Conservation (phyloP, 768 basidiomycete genomes). For the Coprinopsis cinerea region DNA sequence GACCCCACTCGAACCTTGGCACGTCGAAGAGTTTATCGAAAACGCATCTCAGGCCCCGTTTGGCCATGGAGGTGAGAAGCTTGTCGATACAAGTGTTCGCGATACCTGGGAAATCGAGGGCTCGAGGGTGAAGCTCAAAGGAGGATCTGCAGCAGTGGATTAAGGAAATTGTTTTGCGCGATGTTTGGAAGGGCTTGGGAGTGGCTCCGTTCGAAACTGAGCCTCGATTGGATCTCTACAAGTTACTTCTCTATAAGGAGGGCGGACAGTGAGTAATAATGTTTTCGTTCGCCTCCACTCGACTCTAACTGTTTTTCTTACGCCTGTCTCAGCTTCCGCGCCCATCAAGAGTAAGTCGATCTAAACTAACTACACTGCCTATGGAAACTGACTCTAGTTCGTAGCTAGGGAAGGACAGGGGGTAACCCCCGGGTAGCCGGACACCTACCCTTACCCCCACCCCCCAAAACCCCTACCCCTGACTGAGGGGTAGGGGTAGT, state of each 20-base stretch:
- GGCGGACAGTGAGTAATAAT: conserved; percentile 39
- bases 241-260: conserved; percentile 37
- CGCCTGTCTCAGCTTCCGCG: conserved; percentile 26
- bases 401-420: no score
- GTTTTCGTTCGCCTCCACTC: background rate
- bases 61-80: background rate
- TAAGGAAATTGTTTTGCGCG: background rate
- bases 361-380: background rate
- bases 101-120: background rate
- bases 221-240: conserved; percentile 28
- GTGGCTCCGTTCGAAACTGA: conserved; percentile 18
- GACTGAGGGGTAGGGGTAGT: no score
- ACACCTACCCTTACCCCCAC: no score
- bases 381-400: background rate
- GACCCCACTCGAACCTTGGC: background rate
- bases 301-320: conserved; percentile 1
- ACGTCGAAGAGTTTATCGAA: background rate
- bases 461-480: no score
- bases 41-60: background rate
- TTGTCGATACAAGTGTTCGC: background rate
- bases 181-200: conserved; percentile 19
- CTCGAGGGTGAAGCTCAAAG: background rate
- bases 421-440: no score
- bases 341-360: conserved; percentile 35
- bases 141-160: background rate